These are phyloP conservation scores for Camellia sinensis DNA, from an alignment of 148 eudicot genomes.

Conservation along the genomic window DNA sequence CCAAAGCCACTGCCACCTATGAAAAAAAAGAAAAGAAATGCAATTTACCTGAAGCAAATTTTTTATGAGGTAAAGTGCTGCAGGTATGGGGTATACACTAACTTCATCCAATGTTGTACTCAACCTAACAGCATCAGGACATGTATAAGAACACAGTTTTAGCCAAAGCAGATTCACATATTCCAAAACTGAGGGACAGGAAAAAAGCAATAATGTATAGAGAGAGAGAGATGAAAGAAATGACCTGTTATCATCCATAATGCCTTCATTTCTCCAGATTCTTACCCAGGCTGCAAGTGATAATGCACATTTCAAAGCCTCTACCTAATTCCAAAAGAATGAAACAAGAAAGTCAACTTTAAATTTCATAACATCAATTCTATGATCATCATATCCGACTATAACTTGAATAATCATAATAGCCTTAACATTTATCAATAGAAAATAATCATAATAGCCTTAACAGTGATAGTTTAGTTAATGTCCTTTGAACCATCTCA, in stretches of 20 bases:
- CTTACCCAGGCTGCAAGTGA: no score
- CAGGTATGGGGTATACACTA: constrained; percentile 91
- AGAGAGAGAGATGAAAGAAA: constrained; percentile 2
- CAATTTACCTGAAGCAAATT: constrained; percentile 76
- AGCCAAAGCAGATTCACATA: not conserved
- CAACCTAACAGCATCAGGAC: constrained; percentile 44
- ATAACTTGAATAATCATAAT: not conserved
- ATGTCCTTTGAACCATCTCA: not conserved
- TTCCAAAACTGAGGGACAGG: not conserved
- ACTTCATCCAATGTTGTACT: constrained; percentile 86
- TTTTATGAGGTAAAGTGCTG: constrained; percentile 83
- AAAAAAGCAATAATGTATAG: no score
- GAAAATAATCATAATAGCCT: no score
- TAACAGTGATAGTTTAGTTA: not conserved
- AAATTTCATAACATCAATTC: not conserved
- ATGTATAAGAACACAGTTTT: not conserved
- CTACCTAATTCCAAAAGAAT: constrained; percentile 58
- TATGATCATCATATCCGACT: not conserved
- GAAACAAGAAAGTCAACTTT: constrained; percentile 11
- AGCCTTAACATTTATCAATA: no score
- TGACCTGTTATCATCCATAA: no score
- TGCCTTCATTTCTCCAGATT: no score
- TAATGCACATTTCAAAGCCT: no score
- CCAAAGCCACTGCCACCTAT: not conserved
- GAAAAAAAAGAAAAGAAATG: no score